phyloP scores from a whole-genome alignment of 2,329 filamentous ascomycete species.

The Seiridium unicorne region DNA sequence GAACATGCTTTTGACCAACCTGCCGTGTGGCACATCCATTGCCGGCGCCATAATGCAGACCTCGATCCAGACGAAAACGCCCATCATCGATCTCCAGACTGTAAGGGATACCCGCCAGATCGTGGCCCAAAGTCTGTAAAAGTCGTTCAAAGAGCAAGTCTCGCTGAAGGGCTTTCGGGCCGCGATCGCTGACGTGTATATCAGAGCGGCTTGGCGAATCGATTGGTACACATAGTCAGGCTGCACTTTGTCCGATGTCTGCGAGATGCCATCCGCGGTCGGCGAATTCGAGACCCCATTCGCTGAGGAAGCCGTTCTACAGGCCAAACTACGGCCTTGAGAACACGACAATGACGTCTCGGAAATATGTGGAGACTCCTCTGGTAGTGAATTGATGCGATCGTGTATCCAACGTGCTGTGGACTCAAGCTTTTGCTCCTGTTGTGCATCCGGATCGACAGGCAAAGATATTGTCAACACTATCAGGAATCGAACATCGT shows the following conservation, averaged over 20 bases:
- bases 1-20: slow-evolving; percentile 45
- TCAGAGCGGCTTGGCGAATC: slow-evolving; percentile 42
- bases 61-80: slow-evolving; percentile 48
- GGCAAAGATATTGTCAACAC: slow-evolving; percentile 39
- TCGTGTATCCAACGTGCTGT: slow-evolving; percentile 39
- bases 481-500: slow-evolving; percentile 49
- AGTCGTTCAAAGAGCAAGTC: slow-evolving; percentile 36
- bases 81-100: slow-evolving; percentile 44
- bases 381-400: slow-evolving; percentile 30
- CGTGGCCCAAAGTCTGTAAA: slow-evolving; percentile 42
- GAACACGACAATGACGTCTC: not conserved
- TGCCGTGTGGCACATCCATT: slow-evolving; percentile 35
- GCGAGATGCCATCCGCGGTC: not conserved
- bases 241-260: not conserved
- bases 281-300: not conserved
- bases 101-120: slow-evolving; percentile 45
- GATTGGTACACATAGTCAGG: slow-evolving; percentile 46
- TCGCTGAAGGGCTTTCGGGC: slow-evolving; percentile 38
- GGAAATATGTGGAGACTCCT: slow-evolving; percentile 8
- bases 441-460: slow-evolving; percentile 26
- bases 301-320: not conserved
- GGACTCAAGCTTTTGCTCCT: slow-evolving; percentile 36
- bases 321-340: not conserved
- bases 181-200: slow-evolving; percentile 47
- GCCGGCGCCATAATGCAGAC: slow-evolving; percentile 39